These are phyloP conservation scores for Cystobasidium tubakii DNA, from an alignment of 768 basidiomycete genomes.

Conservation along the genomic window DNA sequence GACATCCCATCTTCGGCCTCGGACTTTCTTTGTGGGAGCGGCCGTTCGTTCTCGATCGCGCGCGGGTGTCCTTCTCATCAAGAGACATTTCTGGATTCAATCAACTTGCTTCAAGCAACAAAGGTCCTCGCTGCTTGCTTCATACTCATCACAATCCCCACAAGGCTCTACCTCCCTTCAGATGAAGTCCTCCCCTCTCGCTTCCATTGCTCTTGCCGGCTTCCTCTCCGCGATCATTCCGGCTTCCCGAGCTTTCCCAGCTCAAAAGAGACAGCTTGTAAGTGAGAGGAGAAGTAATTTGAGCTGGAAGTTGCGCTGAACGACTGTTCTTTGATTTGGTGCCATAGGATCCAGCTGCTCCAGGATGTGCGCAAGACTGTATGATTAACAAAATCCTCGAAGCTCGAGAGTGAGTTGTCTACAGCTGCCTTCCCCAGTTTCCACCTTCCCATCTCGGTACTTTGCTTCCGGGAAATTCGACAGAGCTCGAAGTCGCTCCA, in stretches of 20 bases:
- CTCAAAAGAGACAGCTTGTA: slow-evolving; percentile 15
- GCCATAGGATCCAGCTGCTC: slow-evolving; percentile 22
- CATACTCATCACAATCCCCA: background rate
- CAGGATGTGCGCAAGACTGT: slow-evolving; percentile 22
- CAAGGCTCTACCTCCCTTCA: background rate
- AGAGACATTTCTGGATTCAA: too few relatives aligned
- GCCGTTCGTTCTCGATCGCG: too few relatives aligned
- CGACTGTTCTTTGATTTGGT: background rate
- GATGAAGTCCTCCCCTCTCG: background rate
- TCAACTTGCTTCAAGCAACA: too few relatives aligned
- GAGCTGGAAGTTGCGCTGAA: background rate
- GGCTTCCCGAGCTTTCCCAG: slow-evolving; percentile 4
- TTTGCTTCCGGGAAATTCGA: slow-evolving; percentile 12
- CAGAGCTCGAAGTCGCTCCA: background rate
- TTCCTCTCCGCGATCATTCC: background rate
- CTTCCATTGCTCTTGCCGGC: slow-evolving; percentile 3
- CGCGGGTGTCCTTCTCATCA: too few relatives aligned
- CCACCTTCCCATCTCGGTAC: background rate
- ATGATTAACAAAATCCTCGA: slow-evolving; percentile 24
- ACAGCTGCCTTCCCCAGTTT: background rate
- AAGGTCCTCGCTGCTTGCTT: background rate
- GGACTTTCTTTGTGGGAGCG: too few relatives aligned
- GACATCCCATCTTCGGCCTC: too few relatives aligned
- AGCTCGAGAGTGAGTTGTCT: slow-evolving; percentile 21
- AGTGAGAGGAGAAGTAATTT: background rate